phyloP scores from a whole-genome alignment of 2,329 filamentous ascomycete genomes.

The Alternaria viburni region DNA sequence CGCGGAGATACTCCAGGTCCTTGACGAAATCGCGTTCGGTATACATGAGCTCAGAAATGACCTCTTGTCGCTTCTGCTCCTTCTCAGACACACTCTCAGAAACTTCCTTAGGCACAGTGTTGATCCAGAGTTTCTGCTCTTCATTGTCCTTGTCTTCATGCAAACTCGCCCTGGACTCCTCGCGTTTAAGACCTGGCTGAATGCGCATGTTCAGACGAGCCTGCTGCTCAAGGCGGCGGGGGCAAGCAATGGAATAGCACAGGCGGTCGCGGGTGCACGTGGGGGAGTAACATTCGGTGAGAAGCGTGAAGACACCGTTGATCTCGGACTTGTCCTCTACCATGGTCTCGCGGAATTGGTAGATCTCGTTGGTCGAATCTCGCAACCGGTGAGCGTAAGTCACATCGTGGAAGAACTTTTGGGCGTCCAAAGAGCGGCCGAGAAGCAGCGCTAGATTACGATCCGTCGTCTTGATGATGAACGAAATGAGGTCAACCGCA shows the following conservation, averaged over 20 bases:
- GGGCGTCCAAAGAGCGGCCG: slow-evolving; percentile 89
- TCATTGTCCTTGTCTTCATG: slow-evolving; percentile 91
- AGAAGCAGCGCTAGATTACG: slow-evolving; percentile 90
- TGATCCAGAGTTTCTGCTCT: slow-evolving; percentile 99
- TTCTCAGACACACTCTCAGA: slow-evolving; percentile 86
- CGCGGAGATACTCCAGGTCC: slow-evolving; percentile 93
- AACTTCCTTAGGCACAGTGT: slow-evolving; percentile 93
- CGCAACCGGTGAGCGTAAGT: slow-evolving; percentile 95
- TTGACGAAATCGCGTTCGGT: slow-evolving; percentile 99
- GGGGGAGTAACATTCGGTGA: slow-evolving; percentile 97
- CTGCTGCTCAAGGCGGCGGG: slow-evolving; percentile 90
- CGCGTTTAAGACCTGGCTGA: slow-evolving; percentile 80
- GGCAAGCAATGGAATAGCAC: slow-evolving; percentile 98
- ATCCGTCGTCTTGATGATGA: slow-evolving; percentile 97
- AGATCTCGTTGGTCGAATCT: slow-evolving; percentile 93
- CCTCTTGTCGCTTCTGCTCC: slow-evolving; percentile 97
- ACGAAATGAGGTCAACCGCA: slow-evolving; percentile 92
- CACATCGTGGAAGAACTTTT: slow-evolving; percentile 99
- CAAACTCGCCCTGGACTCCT: slow-evolving; percentile 72
- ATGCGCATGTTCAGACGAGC: slow-evolving; percentile 92
- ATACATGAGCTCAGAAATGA: slow-evolving; percentile 98
- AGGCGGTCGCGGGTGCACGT: slow-evolving; percentile 95
- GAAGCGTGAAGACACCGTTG: slow-evolving; percentile 93
- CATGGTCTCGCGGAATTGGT: slow-evolving; percentile 93
- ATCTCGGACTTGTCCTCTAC: slow-evolving; percentile 85